Base-by-base conservation (phyloP, 2,329 filamentous ascomycete species). In the Samsoniella hepiali region DNA sequence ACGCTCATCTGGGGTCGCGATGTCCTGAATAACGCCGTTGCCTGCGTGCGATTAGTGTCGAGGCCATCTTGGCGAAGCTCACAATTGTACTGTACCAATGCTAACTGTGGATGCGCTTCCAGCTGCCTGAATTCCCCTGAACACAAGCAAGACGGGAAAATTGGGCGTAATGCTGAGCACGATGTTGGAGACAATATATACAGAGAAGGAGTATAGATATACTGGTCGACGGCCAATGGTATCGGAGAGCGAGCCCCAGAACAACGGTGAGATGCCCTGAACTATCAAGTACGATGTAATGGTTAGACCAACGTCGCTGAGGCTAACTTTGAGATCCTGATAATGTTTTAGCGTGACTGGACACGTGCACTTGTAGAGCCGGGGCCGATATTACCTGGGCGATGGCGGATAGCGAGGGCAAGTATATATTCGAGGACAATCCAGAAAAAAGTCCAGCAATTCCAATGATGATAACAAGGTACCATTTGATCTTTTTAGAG, bases 371-470 rank as follows among this genome's bases (percentile, higher is more conserved):
- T 47, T 65, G 42, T 66, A 22, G 17, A 7, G n/a, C 44, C n/a
- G n/a, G n/a, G 44, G n/a, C 44, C 8, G 22, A 32, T 4, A 5
- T 9, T 56, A 75, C 75, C 58, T 68, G 63, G 8, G 77, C 71
- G 17, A 82, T 75, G 3, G 71, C 65, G 51, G 75, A 72, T 5
- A 82, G 65, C 0, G 79, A 75, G 1, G 81, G 80, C 57, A 81
- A 76, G 71, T 83, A 84, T 58, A 85, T 83, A 64, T 80, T 82
- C 38, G 78, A 78, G 3, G 81, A 81, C 13, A 82, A 67, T 1
- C 82, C 82, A 3, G 82, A 83, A 71, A 85, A 84, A 36, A 84
- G 72, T 1, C 79, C 80, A 1, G 81, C 82, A 1, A 81, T 68
- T 2, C 81, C 78, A 31, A 83, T 78, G 58, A 81, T 80, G 68